phyloP scores from a whole-genome alignment of 148 eudicot species.

The Hydrangea macrophylla region DNA sequence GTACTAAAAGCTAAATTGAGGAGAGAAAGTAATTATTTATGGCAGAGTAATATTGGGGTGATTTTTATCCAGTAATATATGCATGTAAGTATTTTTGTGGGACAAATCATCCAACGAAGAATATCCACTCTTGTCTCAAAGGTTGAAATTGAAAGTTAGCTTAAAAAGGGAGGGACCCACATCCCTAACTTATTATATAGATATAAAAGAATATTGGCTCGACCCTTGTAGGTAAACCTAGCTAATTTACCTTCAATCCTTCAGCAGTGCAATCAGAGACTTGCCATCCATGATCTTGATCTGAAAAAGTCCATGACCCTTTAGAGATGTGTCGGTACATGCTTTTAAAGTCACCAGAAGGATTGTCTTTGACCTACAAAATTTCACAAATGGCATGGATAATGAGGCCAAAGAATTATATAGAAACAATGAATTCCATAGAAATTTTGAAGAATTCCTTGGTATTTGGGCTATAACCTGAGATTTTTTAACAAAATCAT shows the following conservation, averaged over 20 bases:
- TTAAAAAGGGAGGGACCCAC: too few species aligned
- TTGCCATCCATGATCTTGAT: slow-evolving; percentile 61
- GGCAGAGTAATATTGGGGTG: too few species aligned
- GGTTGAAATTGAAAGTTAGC: too few species aligned
- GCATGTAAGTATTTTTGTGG: too few species aligned
- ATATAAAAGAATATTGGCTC: too few species aligned
- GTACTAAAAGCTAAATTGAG: too few species aligned
- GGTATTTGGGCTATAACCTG: slow-evolving; percentile 13
- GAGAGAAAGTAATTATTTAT: too few species aligned
- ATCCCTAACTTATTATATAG: too few species aligned
- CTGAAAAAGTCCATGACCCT: slow-evolving; percentile 63
- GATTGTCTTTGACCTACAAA: slow-evolving; percentile 38
- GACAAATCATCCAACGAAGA: too few species aligned
- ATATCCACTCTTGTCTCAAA: too few species aligned
- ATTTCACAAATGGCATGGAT: background rate
- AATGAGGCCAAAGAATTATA: background rate
- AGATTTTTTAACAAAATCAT: slow-evolving; percentile 27
- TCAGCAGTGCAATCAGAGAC: slow-evolving; percentile 63
- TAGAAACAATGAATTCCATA: background rate
- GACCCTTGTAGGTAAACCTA: too few species aligned
- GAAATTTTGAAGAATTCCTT: background rate
- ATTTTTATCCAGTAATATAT: too few species aligned
- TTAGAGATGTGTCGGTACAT: slow-evolving; percentile 51
- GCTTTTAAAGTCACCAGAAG: slow-evolving; percentile 36
- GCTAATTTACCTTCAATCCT: slow-evolving; percentile 44